Evolutionary conservation across 257 asterid genomes (phyloP), one percentile per base, ranked within the genome.

Genomic region (Solanum raphanifolium): DNA sequence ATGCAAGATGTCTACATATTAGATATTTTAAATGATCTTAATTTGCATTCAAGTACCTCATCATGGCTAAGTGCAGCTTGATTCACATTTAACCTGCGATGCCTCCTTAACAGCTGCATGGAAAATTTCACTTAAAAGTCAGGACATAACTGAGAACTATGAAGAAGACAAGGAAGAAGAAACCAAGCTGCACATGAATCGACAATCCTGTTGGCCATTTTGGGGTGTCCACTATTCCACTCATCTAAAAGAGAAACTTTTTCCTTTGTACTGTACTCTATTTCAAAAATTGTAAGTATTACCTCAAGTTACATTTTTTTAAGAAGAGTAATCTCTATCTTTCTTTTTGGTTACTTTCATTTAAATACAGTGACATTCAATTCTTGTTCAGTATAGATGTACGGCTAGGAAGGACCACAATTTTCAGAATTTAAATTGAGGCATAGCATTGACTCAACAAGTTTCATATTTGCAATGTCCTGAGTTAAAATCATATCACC

Each of bases 41-140:
- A 83, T 52, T 76, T 39, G 88, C 88, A 88, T 23, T 73, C 48
- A 58, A 36, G 58, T 92, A 96, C 99, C 99, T 96, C 98, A 29
- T 94, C 98, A 86, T 93, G 90, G 92, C 95, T 92, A 89, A 94
- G 92, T 25, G 93, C 90, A 83, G 93, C 92, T 90, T 93, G 95
- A 88, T 90, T 92, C 89, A 88, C 92, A 93, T 93, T 94, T 90
- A 91, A 90, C 91, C 98, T 94, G 90, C 98, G 98, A 87, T 93
- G 98, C 92, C 98, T 94, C 89, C 99, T 96, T 62, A 96, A 91
- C 90, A 96, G 89, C 99, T 96, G 93, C 74, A 91, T 81, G 92
- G 87, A 66, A 89, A 83, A 87, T 65, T 52, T 41, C 85, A 23
- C 46, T 90, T 83, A 85, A 84, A 84, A 81, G 60, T 78, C 39